Conservation (phyloP, 768 basidiomycete species). For the Tricholoma bakamatsutake region DNA sequence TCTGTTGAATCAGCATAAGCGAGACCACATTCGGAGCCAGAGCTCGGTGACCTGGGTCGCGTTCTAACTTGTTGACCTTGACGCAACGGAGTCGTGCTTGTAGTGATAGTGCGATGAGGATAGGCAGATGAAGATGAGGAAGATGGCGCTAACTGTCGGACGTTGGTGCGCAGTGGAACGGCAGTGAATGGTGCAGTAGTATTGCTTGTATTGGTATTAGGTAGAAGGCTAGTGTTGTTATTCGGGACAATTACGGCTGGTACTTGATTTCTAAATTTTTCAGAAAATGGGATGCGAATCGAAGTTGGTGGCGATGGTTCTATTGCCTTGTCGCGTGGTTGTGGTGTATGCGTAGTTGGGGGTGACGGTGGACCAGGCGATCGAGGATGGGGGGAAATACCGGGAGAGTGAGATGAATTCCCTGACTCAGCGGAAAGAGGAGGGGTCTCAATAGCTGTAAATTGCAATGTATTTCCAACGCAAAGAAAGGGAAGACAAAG, state of each 20-base stretch:
- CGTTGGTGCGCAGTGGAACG: neutral
- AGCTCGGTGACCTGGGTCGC: conserved; percentile 19
- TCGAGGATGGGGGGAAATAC: conserved; percentile 35
- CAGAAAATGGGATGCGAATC: conserved; percentile 49
- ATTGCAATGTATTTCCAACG: conserved; percentile 19
- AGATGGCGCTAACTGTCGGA: conserved; percentile 5
- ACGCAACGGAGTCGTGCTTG: conserved; percentile 13
- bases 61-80: conserved; percentile 1
- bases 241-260: conserved; percentile 19
- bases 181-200: conserved; percentile 15
- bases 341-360: conserved; percentile 12
- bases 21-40: conserved; percentile 38
- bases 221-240: conserved; percentile 7
- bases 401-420: conserved; percentile 39
- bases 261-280: conserved; percentile 41
- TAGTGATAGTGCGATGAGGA: conserved; percentile 8
- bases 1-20: conserved; percentile 48
- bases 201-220: conserved; percentile 7
- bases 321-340: conserved; percentile 2
- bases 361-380: conserved; percentile 19
- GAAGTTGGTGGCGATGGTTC: conserved; percentile 21
- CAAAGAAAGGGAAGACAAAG: conserved; percentile 1
- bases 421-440: conserved; percentile 44
- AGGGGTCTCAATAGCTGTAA: conserved; percentile 32
- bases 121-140: conserved; percentile 11